Evolutionary conservation across 106 monocot species (phyloP), one percentile per base, ranked within the genome.

Genomic region (Apostasia ramifera): DNA sequence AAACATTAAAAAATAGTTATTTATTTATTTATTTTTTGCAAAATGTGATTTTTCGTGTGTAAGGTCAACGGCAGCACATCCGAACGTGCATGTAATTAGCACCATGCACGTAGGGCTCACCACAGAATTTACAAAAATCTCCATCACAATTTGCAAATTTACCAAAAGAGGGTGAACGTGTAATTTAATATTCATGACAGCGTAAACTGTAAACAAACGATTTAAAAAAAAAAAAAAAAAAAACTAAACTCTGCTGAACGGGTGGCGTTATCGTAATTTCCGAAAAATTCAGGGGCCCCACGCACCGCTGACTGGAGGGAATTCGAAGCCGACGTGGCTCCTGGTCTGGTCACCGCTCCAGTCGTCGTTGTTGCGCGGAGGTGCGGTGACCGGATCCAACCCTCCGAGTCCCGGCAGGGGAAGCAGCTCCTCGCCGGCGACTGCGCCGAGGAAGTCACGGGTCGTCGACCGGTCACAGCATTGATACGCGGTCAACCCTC

Each of bases 361-460:
- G 69, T 42, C 69, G 26, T 26, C 26, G 26, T 26, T 26, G 26
- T 26, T 26, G 26, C 26, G 26, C 26, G 26, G 26, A 26, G 26
- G 26, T 6, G 13, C 43, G 44, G 55, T 69, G 8, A 47, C 53
- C 64, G 37, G 41, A 43, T 63, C 63, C 54, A 73, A 5, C 26
- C 49, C 73, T 26, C 26, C 26, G 14, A 72, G 41, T 6, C 53
- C 53, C 3, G 6, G 1, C 3, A 59, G 39, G 2, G 47, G 26
- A 41, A 44, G 49, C 47, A 62, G 53, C 41, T 49, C 50, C 5
- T 61, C 59, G 39, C 49, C 59, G 2, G 8, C 67, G 0, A 48
- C 59, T 40, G 51, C 75, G 2, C 75, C 75, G 1, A 75, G 67
- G 51, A 75, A 75, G 47, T 75, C 75, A 15, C 67, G 57, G 8